Evolutionary conservation across 331 rosid species (phyloP), one percentile per base, ranked within the genome.

Genomic region (Ulmus americana): DNA sequence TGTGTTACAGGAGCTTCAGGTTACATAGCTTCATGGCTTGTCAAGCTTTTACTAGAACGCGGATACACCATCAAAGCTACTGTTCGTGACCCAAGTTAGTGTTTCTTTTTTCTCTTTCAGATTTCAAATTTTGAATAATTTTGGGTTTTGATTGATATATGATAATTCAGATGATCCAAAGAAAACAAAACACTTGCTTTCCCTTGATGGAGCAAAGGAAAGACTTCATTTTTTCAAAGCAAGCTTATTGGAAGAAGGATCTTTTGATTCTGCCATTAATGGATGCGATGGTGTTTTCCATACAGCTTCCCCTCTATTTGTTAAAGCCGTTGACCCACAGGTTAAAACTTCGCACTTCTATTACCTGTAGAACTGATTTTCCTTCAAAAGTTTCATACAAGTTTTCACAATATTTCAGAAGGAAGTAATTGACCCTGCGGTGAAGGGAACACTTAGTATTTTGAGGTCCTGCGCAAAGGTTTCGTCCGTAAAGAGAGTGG

Each of bases 391-490:
- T 10, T 47, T 47, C 14, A 47, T 3, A 47, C 10, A 0, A 47
- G 14, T 47, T 44, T 44, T 44, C 47, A 14, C 2, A 10, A n/a
- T 14, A 46, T 77, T 45, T 62, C 79, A 82, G 83, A 65, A 63
- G 0, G 83, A 82, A 65, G 46, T 82, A 40, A 56, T 82, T 64
- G 79, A 82, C 28, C 86, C 83, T 6, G 81, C 83, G 1, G 22
- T 78, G 68, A 82, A 78, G 67, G 86, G 83, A 62, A 82, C 86
- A 39, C 74, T 28, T 28, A 0, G 35, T 28, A 3, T 74, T 40
- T 78, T 81, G 0, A 72, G 74, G 16, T 78, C 86, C 10, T 80
- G 79, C 59, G 72, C 66, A 5, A 82, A 75, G 68, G 64, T 57
- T 6, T 47, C 78, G 0, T 75, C 77, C 61, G 64, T 79, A 53